A percentile compares a stretch with the other conserved stretches of the same genome.
Conservation (phyloP, 148 eudicot genomes). For the Diospyros lotus region DNA sequence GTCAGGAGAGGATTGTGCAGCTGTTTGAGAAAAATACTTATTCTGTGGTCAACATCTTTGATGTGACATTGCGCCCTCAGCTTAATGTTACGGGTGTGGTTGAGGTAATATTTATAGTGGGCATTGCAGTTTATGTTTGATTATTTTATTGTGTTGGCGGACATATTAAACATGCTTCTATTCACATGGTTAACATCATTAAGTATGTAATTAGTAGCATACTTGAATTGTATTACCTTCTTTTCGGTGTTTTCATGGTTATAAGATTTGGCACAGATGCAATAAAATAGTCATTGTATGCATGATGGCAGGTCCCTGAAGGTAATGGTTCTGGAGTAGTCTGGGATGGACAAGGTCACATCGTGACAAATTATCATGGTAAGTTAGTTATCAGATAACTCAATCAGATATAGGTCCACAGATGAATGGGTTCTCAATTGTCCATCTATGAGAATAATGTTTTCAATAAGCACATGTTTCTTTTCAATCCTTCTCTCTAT, state of each 20-base stretch:
- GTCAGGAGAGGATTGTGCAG: conserved; percentile 85
- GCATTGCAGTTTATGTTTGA: conserved; percentile 2
- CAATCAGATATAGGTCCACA: not conserved
- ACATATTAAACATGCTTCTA: not conserved
- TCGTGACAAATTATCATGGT: conserved; percentile 98
- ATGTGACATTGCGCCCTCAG: conserved; percentile 93
- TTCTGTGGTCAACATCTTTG: conserved; percentile 97
- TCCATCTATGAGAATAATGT: not conserved
- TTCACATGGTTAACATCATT: not conserved
- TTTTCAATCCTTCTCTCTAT: not conserved
- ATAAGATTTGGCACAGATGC: conserved; percentile 1
- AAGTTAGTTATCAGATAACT: conserved; percentile 16
- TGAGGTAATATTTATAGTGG: conserved; percentile 55
- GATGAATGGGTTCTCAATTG: not conserved
- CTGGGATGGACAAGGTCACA: conserved; percentile 88
- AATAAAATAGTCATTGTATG: not conserved
- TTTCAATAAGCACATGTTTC: not conserved
- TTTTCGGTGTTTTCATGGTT: not conserved
- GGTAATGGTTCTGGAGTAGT: conserved; percentile 98
- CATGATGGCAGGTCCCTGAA: conserved; percentile 73
- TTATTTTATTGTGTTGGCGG: not conserved
- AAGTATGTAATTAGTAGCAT: not conserved
- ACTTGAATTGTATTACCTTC: not conserved
- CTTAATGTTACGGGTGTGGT: conserved; percentile 79
- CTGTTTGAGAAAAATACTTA: conserved; percentile 96